Conservation (phyloP, 176 grass and related monocot species). For the Lolium perenne region DNA sequence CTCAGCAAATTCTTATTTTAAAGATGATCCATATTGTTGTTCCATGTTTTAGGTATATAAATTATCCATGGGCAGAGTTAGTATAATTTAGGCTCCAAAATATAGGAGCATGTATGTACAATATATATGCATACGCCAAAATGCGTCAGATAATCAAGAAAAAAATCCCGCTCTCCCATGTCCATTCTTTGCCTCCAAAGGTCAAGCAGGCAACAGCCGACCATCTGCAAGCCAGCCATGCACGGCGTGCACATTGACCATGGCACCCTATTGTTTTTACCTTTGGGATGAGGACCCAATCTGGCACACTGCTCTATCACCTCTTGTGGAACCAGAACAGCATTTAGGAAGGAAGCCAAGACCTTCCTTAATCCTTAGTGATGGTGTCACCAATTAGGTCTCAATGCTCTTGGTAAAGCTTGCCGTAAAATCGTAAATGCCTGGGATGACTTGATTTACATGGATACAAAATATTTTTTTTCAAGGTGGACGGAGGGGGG, state of each 20-base stretch:
- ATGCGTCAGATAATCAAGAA: neutral
- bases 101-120: neutral
- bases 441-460: neutral
- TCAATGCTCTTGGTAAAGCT: neutral
- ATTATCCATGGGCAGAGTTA: neutral
- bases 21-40: slow-evolving; percentile 8
- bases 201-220: neutral
- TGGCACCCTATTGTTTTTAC: neutral
- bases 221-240: neutral
- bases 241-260: neutral
- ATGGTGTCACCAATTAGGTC: neutral
- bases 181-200: neutral
- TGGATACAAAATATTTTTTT: neutral
- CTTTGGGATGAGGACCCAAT: neutral
- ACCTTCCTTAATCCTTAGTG: neutral
- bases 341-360: neutral
- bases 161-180: neutral
- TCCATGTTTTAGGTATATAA: neutral
- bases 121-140: neutral
- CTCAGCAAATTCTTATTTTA: neutral
- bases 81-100: neutral
- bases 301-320: neutral
- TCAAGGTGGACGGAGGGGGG: no score
- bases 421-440: neutral
- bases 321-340: neutral